Conservation (phyloP, 108 stramenopile species). For the Aurantiochytrium sp. region DNA sequence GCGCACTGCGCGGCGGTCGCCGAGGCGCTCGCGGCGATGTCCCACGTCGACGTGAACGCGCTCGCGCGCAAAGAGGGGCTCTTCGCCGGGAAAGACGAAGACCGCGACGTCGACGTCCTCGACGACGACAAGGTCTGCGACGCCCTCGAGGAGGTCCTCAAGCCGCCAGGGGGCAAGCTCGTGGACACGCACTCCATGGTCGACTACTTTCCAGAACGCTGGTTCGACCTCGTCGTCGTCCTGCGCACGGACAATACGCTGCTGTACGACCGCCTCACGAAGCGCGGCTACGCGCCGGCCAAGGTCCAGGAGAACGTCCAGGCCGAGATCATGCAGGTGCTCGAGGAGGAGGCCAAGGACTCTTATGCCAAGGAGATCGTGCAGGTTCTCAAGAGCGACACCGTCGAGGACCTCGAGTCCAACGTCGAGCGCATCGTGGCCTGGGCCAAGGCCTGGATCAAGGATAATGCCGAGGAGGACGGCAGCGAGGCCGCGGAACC, state of each 20-base stretch:
- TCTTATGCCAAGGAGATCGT: constrained; percentile 79
- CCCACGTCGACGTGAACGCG: background rate
- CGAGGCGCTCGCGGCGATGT: background rate
- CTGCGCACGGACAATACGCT: constrained; percentile 72
- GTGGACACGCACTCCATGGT: constrained; percentile 81
- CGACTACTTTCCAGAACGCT: constrained; percentile 89
- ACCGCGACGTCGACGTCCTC: constrained; percentile 75
- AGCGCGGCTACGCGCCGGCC: constrained; percentile 75
- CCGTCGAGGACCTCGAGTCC: constrained; percentile 9
- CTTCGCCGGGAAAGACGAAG: constrained; percentile 56
- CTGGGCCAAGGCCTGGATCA: constrained; percentile 13
- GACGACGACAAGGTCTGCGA: constrained; percentile 69
- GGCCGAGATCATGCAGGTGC: constrained; percentile 88
- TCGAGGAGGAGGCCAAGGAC: constrained; percentile 81
- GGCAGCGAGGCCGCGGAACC: background rate
- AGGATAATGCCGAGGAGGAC: background rate
- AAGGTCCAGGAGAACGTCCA: constrained; percentile 75
- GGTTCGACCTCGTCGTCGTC: constrained; percentile 89
- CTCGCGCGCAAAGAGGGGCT: background rate
- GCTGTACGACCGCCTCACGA: constrained; percentile 76
- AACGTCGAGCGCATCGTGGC: constrained; percentile 38
- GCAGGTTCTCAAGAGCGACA: constrained; percentile 31
- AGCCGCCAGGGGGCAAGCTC: constrained; percentile 64
- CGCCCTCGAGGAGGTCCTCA: constrained; percentile 53
- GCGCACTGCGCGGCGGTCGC: constrained; percentile 64